Conservation (phyloP, 805 yeast genomes). For the Priceomyces melissophilus region DNA sequence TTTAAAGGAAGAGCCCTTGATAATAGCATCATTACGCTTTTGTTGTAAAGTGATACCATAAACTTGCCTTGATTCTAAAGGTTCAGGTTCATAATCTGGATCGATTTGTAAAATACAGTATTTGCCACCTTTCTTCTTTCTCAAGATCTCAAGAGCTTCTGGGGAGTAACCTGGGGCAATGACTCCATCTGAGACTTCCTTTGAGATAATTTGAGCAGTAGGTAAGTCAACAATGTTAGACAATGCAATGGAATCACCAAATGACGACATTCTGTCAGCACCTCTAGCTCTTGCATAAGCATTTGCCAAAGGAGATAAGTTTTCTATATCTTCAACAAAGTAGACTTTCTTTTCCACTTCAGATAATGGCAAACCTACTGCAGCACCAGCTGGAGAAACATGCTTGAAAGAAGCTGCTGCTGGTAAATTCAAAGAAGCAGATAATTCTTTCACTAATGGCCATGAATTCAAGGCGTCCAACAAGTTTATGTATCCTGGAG, state of each 20-base stretch:
- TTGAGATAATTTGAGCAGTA: slow-evolving; percentile 94
- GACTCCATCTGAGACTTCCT: slow-evolving; percentile 98
- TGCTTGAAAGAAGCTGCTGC: slow-evolving; percentile 99
- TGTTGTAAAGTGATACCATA: slow-evolving; percentile 94
- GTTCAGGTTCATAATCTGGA: slow-evolving; percentile 84
- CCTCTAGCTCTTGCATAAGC: slow-evolving; percentile 99
- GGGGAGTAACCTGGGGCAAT: slow-evolving; percentile 96
- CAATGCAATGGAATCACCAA: slow-evolving; percentile 97
- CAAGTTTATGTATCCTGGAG: slow-evolving; percentile 96
- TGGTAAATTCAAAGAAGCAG: slow-evolving; percentile 90
- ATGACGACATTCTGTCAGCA: slow-evolving; percentile 99
- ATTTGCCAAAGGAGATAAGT: slow-evolving; percentile 92
- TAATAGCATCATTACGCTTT: slow-evolving; percentile 96
- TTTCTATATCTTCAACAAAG: slow-evolving; percentile 91
- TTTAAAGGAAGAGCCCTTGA: slow-evolving; percentile 83
- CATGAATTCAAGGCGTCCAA: slow-evolving; percentile 96
- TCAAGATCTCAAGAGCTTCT: slow-evolving; percentile 85
- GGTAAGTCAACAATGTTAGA: slow-evolving; percentile 95
- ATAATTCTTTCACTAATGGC: slow-evolving; percentile 97
- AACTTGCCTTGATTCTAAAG: slow-evolving; percentile 87
- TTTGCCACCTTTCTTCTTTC: slow-evolving; percentile 94
- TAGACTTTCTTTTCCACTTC: slow-evolving; percentile 93
- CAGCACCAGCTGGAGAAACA: slow-evolving; percentile 98
- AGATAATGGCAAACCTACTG: slow-evolving; percentile 90
- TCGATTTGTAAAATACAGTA: slow-evolving; percentile 95